Percentiles rank a stretch among this genome's conserved stretches.
Conservation (phyloP, 108 stramenopile species). For the Thalassiosira profunda region DNA sequence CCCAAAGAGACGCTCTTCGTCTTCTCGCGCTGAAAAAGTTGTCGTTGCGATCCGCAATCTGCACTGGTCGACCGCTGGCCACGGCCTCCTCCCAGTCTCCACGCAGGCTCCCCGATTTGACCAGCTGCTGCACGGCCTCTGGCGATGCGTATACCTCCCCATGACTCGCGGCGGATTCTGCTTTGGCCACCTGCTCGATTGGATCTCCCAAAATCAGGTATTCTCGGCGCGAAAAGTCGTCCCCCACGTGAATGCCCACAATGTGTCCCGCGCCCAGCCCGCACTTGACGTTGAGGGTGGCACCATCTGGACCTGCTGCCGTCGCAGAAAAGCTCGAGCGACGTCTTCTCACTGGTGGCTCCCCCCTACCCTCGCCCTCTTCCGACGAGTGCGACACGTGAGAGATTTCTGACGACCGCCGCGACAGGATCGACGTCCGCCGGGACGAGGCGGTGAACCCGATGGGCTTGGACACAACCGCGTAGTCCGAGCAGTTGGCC, state of each 20-base stretch:
- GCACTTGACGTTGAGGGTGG: constrained; percentile 68
- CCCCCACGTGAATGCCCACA: constrained; percentile 60
- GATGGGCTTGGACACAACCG: constrained; percentile 41
- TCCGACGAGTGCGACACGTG: constrained; percentile 1
- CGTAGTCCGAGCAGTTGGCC: constrained; percentile 57
- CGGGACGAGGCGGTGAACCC: background rate
- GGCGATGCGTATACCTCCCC: constrained; percentile 57
- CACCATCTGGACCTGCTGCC: constrained; percentile 1
- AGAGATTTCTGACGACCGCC: background rate
- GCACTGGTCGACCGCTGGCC: constrained; percentile 10
- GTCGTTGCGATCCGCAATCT: constrained; percentile 19
- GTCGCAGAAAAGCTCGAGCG: background rate
- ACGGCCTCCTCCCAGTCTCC: constrained; percentile 8
- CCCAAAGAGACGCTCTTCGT: constrained; percentile 1
- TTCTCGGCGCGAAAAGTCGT: constrained; percentile 44
- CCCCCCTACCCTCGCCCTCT: no score
- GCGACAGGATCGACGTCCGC: background rate
- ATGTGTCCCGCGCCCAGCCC: constrained; percentile 58
- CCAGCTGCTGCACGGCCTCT: constrained; percentile 23
- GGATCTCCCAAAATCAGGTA: constrained; percentile 56
- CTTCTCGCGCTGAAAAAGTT: constrained; percentile 20
- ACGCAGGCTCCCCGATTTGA: constrained; percentile 7
- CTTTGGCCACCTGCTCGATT: constrained; percentile 60
- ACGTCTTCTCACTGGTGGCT: constrained; percentile 1
- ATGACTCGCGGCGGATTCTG: constrained; percentile 36